phyloP scores from a whole-genome alignment of 495 filamentous ascomycete genomes.

The Paragyromitra xinjiangensis region DNA sequence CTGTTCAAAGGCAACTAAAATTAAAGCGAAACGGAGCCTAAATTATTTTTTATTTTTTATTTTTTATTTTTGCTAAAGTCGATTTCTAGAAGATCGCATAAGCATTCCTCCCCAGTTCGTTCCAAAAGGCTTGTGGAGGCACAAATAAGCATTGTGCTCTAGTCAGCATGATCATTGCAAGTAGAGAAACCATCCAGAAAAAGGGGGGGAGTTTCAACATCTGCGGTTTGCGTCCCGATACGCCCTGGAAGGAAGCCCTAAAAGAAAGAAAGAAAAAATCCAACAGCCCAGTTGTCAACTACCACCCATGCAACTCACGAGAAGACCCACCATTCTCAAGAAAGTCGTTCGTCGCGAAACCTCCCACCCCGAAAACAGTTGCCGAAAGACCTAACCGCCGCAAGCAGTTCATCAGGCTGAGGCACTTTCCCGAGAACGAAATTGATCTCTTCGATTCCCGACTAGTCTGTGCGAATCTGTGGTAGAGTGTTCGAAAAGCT shows the following conservation, averaged over 20 bases:
- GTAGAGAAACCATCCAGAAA: background rate
- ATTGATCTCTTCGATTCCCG: background rate
- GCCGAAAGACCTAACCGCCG: slow-evolving; percentile 29
- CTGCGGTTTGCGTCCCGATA: slow-evolving; percentile 14
- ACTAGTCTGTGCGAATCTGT: slow-evolving; percentile 30
- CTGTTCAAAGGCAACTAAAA: slow-evolving; percentile 33
- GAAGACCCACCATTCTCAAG: slow-evolving; percentile 22
- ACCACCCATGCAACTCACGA: slow-evolving; percentile 6
- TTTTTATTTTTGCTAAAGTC: slow-evolving; percentile 1
- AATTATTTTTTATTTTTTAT: slow-evolving; percentile 11
- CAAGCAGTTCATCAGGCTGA: slow-evolving; percentile 5
- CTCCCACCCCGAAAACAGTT: slow-evolving; percentile 1
- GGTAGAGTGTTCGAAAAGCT: slow-evolving; percentile 5
- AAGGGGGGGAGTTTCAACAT: slow-evolving; percentile 15
- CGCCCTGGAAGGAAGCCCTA: slow-evolving; percentile 1
- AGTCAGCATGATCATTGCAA: background rate
- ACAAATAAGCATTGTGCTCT: background rate
- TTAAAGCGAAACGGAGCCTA: slow-evolving; percentile 36
- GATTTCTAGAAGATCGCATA: slow-evolving; percentile 30
- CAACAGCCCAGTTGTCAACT: slow-evolving; percentile 22
- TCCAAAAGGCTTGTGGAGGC: slow-evolving; percentile 24
- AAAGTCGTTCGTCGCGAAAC: slow-evolving; percentile 23
- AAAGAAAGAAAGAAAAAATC: background rate
- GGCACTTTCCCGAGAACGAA: slow-evolving; percentile 9
- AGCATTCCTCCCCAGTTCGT: slow-evolving; percentile 15